phyloP scores from a whole-genome alignment of 495 filamentous ascomycete species.

The Recurvomyces mirabilis region DNA sequence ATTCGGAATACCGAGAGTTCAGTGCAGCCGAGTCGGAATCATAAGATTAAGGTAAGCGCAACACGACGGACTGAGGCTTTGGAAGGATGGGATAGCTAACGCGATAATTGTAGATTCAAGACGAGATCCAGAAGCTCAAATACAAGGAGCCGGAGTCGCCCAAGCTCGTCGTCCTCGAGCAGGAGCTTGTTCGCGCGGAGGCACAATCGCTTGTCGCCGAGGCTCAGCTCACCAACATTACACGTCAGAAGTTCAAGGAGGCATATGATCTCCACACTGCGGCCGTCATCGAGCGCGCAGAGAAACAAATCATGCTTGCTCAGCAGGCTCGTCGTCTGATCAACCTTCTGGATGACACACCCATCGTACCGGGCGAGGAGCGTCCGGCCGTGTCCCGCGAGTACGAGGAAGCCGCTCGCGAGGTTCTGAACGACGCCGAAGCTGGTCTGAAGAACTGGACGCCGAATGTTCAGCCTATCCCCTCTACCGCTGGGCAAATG shows the following conservation, averaged over 20 bases:
- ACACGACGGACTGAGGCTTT: neutral
- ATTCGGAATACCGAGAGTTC: slow-evolving; percentile 85
- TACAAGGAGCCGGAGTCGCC: slow-evolving; percentile 73
- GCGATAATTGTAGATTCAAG: slow-evolving; percentile 42
- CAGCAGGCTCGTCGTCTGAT: slow-evolving; percentile 76
- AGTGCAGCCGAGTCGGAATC: slow-evolving; percentile 83
- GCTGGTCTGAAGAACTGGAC: slow-evolving; percentile 71
- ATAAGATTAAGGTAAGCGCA: slow-evolving; percentile 56
- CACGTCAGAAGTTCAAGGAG: slow-evolving; percentile 85
- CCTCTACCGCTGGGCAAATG: slow-evolving; percentile 28
- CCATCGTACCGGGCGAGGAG: slow-evolving; percentile 76
- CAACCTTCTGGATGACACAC: slow-evolving; percentile 80
- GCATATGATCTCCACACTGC: slow-evolving; percentile 79
- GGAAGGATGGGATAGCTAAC: neutral
- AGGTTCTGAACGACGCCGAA: slow-evolving; percentile 88
- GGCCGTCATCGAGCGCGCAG: slow-evolving; percentile 83
- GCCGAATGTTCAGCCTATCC: slow-evolving; percentile 45
- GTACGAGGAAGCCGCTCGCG: slow-evolving; percentile 54
- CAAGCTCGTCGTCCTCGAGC: slow-evolving; percentile 71
- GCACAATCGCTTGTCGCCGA: slow-evolving; percentile 93
- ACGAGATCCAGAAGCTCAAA: slow-evolving; percentile 84
- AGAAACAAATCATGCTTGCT: slow-evolving; percentile 91
- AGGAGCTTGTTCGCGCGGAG: slow-evolving; percentile 90
- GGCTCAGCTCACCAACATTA: slow-evolving; percentile 91
- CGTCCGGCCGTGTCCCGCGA: slow-evolving; percentile 53